Conservation (phyloP, 352 stramenopile species). For the Globisporangium yorkense region DNA sequence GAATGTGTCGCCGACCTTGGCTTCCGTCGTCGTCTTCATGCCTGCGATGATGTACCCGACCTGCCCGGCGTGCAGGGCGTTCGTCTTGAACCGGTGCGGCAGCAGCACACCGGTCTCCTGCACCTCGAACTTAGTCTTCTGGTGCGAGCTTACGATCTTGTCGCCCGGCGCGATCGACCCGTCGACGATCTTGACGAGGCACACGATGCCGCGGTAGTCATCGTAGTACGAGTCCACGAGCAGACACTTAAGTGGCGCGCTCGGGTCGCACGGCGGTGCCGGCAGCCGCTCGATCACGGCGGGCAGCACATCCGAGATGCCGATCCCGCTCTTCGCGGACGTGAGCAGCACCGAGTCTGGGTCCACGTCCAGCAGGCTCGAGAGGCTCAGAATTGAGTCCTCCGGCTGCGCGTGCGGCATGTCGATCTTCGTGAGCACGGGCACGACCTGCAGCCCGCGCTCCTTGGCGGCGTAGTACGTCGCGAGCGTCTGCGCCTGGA, state of each 20-base stretch:
- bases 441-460: constrained; percentile 94
- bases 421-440: constrained; percentile 98
- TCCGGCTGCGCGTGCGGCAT: constrained; percentile 94
- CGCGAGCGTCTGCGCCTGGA: constrained; percentile 97
- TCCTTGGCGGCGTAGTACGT: constrained; percentile 96
- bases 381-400: constrained; percentile 75
- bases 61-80: constrained; percentile 86
- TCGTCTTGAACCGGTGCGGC: constrained; percentile 76
- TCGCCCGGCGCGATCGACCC: constrained; percentile 85
- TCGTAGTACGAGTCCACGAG: constrained; percentile 99
- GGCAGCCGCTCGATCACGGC: constrained; percentile 79
- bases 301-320: constrained; percentile 75
- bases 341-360: constrained; percentile 94
- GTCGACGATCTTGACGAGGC: constrained; percentile 92
- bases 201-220: constrained; percentile 92
- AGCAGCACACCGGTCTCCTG: constrained; percentile 95
- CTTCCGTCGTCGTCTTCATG: constrained; percentile 97
- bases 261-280: constrained; percentile 38
- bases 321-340: constrained; percentile 93
- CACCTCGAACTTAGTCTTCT: constrained; percentile 89
- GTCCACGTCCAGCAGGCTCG: constrained; percentile 84
- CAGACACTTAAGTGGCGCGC: constrained; percentile 83
- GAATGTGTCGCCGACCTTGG: constrained; percentile 89
- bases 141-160: constrained; percentile 67
- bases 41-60: constrained; percentile 97